Base-by-base conservation (phyloP, 2,329 filamentous ascomycete species). In the Penicillium sp. region DNA sequence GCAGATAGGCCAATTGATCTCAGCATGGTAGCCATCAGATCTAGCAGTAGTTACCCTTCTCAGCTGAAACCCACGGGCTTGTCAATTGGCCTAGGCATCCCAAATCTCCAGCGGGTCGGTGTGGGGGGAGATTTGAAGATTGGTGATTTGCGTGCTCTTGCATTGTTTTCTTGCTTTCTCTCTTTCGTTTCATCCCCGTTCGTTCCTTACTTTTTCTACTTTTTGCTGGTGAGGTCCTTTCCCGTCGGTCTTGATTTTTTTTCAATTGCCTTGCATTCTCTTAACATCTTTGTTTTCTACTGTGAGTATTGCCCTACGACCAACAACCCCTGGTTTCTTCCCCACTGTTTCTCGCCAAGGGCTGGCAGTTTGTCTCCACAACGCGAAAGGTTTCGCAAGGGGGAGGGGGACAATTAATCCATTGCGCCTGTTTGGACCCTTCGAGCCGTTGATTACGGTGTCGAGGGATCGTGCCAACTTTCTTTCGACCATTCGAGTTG, bases 321-420 rank as follows among this genome's bases (percentile, higher is more conserved):
- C 48, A 28, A 22, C 22, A 10, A 26, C 63, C 59, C 64, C 64
- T 43, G 53, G 49, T 52, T 38, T 52, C 53, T 71, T 69, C 68
- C 70, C 72, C 70, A 71, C 71, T 67, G 65, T 71, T 72, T 62
- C 40, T 66, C 64, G 69, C 68, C 69, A 70, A 69, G 57, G 61
- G 59, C 61, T 67, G 64, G 59, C 68, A 60, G 59, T 63, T 63
- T 58, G 68, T 69, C 72, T 73, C 72, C 72, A 74, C 71, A 52
- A 59, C 53, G 57, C 60, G 48, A 66, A 55, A 64, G 59, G 63
- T 65, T 64, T 63, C 66, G 66, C 64, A 70, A 70, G 66, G 67
- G 71, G 69, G 67, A n/a, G 60, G 60, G 48, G 52, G 55, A 68
- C 62, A 60, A 61, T 59, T 64, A 59, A 59, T 55, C 59, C 55